Evolutionary conservation across 2,329 filamentous ascomycete species (phyloP).

Genomic region (Nannizzia gypsea): DNA sequence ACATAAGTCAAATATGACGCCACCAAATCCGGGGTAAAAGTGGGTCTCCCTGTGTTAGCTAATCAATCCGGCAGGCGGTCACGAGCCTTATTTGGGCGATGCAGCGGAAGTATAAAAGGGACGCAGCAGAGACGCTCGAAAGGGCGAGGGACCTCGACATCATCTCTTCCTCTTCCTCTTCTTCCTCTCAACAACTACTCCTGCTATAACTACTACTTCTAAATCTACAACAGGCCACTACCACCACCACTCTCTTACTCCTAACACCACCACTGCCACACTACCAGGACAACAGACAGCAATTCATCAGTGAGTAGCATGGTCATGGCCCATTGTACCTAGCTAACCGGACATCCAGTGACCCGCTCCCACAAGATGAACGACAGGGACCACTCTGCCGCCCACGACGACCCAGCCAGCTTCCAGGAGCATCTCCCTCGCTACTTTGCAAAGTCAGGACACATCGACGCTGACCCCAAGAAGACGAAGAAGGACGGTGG

Average conservation of each 20-base stretch:
- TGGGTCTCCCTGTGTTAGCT: neutral
- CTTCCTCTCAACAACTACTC: neutral
- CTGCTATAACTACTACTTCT: too few species aligned
- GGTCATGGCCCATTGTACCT: neutral
- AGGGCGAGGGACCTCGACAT: neutral
- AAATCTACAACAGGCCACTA: neutral
- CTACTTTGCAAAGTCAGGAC: slow-evolving; percentile 84
- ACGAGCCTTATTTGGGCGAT: neutral
- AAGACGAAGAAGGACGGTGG: slow-evolving; percentile 95
- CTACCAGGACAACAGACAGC: neutral
- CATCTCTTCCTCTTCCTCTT: neutral
- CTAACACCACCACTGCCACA: neutral
- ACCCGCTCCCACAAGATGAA: slow-evolving; percentile 95
- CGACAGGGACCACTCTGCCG: slow-evolving; percentile 75
- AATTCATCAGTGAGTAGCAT: neutral
- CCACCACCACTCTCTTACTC: neutral
- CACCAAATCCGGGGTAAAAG: slow-evolving; percentile 3
- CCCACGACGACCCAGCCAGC: slow-evolving; percentile 58
- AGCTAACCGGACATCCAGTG: slow-evolving; percentile 47
- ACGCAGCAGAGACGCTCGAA: neutral
- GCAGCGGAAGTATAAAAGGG: neutral
- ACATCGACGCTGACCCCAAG: slow-evolving; percentile 69
- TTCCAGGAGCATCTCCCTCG: slow-evolving; percentile 68
- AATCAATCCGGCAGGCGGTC: slow-evolving; percentile 2
- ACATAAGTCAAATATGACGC: neutral